These are phyloP conservation scores for Allantophomopsis cytisporea DNA, from an alignment of 2,329 filamentous ascomycete genomes.

Conservation along the genomic window DNA sequence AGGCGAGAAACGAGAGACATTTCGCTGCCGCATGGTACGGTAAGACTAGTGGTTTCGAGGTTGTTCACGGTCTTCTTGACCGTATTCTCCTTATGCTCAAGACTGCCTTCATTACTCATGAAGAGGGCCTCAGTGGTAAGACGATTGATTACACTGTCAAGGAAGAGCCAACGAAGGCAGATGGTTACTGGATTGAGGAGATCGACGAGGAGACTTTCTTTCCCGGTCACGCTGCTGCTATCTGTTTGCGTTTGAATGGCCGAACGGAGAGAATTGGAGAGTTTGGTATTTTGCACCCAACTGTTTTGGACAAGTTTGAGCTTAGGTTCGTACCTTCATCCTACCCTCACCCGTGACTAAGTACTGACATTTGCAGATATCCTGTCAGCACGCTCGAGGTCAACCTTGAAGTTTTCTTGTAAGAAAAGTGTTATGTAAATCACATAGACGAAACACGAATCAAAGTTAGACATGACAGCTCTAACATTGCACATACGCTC, in stretches of 20 bases:
- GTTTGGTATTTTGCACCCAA: constrained; percentile 89
- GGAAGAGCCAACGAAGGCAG: constrained; percentile 40
- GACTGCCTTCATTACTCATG: constrained; percentile 63
- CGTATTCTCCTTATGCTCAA: constrained; percentile 86
- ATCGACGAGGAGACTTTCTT: constrained; percentile 88
- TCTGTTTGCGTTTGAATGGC: constrained; percentile 63
- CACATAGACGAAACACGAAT: background rate
- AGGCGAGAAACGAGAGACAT: constrained; percentile 83
- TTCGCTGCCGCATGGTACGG: constrained; percentile 95
- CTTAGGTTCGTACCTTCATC: constrained; percentile 43
- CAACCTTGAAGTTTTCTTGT: constrained; percentile 89
- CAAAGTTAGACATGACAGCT: background rate
- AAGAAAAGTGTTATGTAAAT: background rate
- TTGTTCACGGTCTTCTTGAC: constrained; percentile 89
- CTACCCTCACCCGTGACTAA: background rate
- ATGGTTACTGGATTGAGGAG: constrained; percentile 91
- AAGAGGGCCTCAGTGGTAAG: constrained; percentile 47
- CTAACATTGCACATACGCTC: too few species aligned
- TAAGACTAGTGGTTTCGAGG: constrained; percentile 87
- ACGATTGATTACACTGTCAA: constrained; percentile 36
- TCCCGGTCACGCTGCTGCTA: constrained; percentile 72
- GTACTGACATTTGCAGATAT: constrained; percentile 38
- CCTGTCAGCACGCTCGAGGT: constrained; percentile 90
- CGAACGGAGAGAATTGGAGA: constrained; percentile 70
- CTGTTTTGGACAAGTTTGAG: constrained; percentile 86